Conservation (phyloP, 2,329 filamentous ascomycete genomes). For the Emmonsiellopsis sp. region DNA sequence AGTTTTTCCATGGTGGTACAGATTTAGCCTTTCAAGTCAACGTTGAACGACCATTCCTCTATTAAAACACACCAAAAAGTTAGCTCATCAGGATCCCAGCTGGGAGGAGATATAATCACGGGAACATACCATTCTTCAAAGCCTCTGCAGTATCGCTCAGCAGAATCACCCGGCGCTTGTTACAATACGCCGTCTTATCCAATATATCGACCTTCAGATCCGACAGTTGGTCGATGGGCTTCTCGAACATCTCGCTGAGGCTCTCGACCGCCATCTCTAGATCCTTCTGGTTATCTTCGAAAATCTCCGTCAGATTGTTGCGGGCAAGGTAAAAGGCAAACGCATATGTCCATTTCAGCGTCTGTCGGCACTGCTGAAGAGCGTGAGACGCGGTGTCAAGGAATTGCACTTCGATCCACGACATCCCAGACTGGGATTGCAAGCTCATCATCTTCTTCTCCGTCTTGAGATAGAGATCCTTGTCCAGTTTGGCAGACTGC, state of each 20-base stretch:
- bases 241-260: slow-evolving; percentile 98
- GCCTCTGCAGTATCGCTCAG: slow-evolving; percentile 91
- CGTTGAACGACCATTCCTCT: slow-evolving; percentile 40
- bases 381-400: slow-evolving; percentile 87
- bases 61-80: slow-evolving; percentile 2
- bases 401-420: slow-evolving; percentile 99
- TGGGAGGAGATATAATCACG: not conserved
- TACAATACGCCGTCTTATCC: slow-evolving; percentile 97
- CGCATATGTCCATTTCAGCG: slow-evolving; percentile 97
- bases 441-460: slow-evolving; percentile 99
- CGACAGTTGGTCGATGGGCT: slow-evolving; percentile 77
- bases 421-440: slow-evolving; percentile 88
- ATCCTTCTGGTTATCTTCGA: slow-evolving; percentile 98
- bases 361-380: slow-evolving; percentile 93
- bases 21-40: slow-evolving; percentile 16
- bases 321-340: slow-evolving; percentile 96
- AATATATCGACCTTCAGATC: slow-evolving; percentile 93
- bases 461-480: slow-evolving; percentile 90
- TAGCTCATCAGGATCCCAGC: slow-evolving; percentile 1
- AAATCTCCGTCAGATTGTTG: slow-evolving; percentile 94
- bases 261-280: slow-evolving; percentile 95
- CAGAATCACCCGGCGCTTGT: slow-evolving; percentile 79
- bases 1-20: slow-evolving; percentile 1
- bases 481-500: slow-evolving; percentile 91
- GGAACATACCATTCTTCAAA: slow-evolving; percentile 66